A percentile compares a stretch with the other conserved stretches of the same genome.
phyloP scores from a whole-genome alignment of 2,329 filamentous ascomycete species.

The Polychaeton citri region DNA sequence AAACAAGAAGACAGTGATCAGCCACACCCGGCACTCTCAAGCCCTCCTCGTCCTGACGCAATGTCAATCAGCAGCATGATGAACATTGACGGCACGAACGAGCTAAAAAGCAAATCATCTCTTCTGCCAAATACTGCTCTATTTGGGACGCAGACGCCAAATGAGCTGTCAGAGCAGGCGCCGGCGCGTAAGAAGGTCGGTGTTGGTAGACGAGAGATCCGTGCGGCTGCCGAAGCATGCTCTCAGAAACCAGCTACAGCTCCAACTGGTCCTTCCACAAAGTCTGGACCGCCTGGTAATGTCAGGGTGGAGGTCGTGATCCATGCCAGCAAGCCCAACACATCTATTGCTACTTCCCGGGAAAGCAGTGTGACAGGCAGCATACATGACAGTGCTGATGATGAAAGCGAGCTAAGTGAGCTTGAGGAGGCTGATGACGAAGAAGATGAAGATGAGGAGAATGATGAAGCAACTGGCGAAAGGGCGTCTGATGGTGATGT shows the following conservation, averaged over 20 bases:
- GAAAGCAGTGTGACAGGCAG: constrained; percentile 44
- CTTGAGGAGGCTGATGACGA: constrained; percentile 26
- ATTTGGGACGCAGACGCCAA: constrained; percentile 3
- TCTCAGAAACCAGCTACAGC: constrained; percentile 22
- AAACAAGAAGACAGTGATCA: constrained; percentile 15
- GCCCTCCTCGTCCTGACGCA: constrained; percentile 15
- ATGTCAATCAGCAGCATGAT: constrained; percentile 22
- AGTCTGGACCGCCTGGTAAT: constrained; percentile 1
- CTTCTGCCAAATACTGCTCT: neutral
- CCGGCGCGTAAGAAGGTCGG: constrained; percentile 37
- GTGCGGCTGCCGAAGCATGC: constrained; percentile 45
- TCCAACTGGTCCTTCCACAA: constrained; percentile 2
- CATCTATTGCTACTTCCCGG: constrained; percentile 16
- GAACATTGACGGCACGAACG: constrained; percentile 19
- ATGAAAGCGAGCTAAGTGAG: constrained; percentile 43
- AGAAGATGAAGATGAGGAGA: constrained; percentile 2
- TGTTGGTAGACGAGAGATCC: constrained; percentile 46
- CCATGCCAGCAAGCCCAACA: constrained; percentile 7
- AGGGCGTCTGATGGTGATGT: too few species aligned
- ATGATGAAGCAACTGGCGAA: neutral
- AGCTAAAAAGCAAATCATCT: constrained; percentile 1
- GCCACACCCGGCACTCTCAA: constrained; percentile 6
- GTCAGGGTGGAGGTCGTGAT: constrained; percentile 16
- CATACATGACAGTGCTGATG: constrained; percentile 39
- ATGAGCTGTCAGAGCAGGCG: constrained; percentile 6